phyloP scores from a whole-genome alignment of 257 asterid species.

The Cynanchum wilfordii region DNA sequence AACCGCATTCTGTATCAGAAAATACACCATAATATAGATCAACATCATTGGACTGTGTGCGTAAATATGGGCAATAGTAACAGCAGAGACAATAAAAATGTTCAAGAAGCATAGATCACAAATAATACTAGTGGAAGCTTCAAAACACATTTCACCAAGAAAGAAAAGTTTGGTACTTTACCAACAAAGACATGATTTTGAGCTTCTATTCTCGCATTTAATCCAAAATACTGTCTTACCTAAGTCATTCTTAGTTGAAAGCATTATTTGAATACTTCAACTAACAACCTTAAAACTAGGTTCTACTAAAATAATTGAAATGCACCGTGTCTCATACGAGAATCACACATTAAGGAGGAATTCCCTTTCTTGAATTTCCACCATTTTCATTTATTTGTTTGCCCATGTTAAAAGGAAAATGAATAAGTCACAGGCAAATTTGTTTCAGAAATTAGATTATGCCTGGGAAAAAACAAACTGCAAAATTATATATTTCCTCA shows the following conservation, averaged over 20 bases:
- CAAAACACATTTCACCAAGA: not conserved
- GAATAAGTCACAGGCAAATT: not conserved
- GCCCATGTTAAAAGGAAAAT: not conserved
- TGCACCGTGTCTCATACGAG: not conserved
- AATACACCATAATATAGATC: not conserved
- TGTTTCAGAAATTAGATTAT: not conserved
- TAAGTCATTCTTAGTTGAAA: not conserved
- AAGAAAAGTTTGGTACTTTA: not conserved
- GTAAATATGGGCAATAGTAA: not conserved
- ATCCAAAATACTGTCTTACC: not conserved
- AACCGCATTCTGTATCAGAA: slow-evolving; percentile 57
- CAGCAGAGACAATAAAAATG: not conserved
- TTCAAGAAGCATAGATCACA: not conserved
- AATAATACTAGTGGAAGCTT: not conserved
- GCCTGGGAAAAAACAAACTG: not conserved
- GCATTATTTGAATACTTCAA: no score
- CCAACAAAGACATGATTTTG: not conserved
- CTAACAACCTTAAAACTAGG: not conserved
- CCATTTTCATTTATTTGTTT: not conserved
- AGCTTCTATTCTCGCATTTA: not conserved
- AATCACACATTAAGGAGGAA: not conserved
- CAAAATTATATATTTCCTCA: not conserved
- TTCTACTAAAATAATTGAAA: not conserved
- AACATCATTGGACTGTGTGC: not conserved
- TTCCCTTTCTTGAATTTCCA: not conserved